Evolutionary conservation across 441 rosid genomes (phyloP).

Genomic region (Eutrema salsugineum): DNA sequence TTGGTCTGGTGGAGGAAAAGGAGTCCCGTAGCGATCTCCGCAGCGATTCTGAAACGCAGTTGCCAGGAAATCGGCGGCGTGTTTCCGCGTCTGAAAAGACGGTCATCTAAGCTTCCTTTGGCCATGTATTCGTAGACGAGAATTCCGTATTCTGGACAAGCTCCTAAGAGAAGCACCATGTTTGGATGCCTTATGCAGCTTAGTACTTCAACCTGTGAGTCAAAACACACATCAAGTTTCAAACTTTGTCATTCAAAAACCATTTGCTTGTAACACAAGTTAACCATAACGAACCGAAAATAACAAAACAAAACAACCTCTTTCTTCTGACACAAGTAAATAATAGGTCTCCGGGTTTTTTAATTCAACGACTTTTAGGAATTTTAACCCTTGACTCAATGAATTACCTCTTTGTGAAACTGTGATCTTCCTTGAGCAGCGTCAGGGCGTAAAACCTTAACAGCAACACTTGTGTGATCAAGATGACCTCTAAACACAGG

Average conservation of each 20-base stretch:
- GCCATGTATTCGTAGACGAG: slow-evolving; percentile 73
- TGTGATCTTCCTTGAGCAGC: slow-evolving; percentile 74
- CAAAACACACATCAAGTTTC: background rate
- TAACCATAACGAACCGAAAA: background rate
- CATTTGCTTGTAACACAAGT: slow-evolving; percentile 7
- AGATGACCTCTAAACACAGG: slow-evolving; percentile 62
- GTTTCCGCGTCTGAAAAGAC: slow-evolving; percentile 48
- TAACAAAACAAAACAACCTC: background rate
- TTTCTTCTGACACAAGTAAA: too few relatives aligned
- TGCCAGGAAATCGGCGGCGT: slow-evolving; percentile 60
- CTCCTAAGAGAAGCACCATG: slow-evolving; percentile 80
- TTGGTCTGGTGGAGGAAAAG: slow-evolving; percentile 65
- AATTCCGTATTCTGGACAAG: slow-evolving; percentile 68
- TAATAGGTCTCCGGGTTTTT: too few relatives aligned
- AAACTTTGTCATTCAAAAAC: background rate
- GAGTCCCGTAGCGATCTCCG: slow-evolving; percentile 61
- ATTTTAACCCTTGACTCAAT: too few relatives aligned
- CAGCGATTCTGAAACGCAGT: slow-evolving; percentile 60
- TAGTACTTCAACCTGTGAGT: slow-evolving; percentile 52
- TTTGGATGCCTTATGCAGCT: slow-evolving; percentile 79
- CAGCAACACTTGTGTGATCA: slow-evolving; percentile 62
- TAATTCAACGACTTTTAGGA: too few relatives aligned
- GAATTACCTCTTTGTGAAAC: slow-evolving; percentile 60
- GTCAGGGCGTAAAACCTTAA: slow-evolving; percentile 66
- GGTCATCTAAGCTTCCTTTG: slow-evolving; percentile 67